These are phyloP conservation scores for Sarcomyxa edulis DNA, from an alignment of 768 basidiomycete genomes.

Conservation along the genomic window DNA sequence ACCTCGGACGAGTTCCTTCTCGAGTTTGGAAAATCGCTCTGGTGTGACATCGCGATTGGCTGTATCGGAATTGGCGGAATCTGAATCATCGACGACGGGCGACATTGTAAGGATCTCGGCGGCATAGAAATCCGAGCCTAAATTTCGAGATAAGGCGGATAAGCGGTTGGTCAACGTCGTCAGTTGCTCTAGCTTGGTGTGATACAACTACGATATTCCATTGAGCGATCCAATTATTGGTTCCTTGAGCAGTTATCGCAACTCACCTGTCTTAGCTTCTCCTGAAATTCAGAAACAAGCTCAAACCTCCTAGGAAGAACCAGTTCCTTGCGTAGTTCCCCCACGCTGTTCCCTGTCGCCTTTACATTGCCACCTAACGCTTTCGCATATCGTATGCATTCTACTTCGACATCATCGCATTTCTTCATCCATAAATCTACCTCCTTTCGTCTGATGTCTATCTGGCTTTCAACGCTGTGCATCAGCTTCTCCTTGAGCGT, in stretches of 20 bases:
- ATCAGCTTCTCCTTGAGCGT: slow-evolving; percentile 71
- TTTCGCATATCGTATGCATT: slow-evolving; percentile 60
- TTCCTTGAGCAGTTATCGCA: slow-evolving; percentile 1
- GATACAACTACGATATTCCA: slow-evolving; percentile 57
- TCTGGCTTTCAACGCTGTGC: slow-evolving; percentile 69
- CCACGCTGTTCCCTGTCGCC: slow-evolving; percentile 56
- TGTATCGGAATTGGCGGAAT: slow-evolving; percentile 26
- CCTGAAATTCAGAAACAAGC: slow-evolving; percentile 63
- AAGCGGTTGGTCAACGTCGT: slow-evolving; percentile 67
- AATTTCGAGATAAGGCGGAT: slow-evolving; percentile 48
- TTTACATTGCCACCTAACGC: slow-evolving; percentile 72
- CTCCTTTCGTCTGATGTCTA: slow-evolving; percentile 64
- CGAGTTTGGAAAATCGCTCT: slow-evolving; percentile 73
- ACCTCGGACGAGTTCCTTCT: slow-evolving; percentile 80
- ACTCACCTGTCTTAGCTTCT: slow-evolving; percentile 74
- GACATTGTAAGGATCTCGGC: slow-evolving; percentile 49
- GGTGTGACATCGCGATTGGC: slow-evolving; percentile 69
- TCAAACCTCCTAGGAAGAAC: slow-evolving; percentile 71
- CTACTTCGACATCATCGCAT: slow-evolving; percentile 56
- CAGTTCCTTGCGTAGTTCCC: slow-evolving; percentile 67
- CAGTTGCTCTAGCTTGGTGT: slow-evolving; percentile 74
- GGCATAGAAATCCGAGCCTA: slow-evolving; percentile 55
- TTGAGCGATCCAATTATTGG: slow-evolving; percentile 4
- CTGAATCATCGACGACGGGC: slow-evolving; percentile 34
- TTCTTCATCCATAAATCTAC: slow-evolving; percentile 70